Evolutionary conservation across 495 filamentous ascomycete genomes (phyloP).

Genomic region (Penicillium bialowiezense): DNA sequence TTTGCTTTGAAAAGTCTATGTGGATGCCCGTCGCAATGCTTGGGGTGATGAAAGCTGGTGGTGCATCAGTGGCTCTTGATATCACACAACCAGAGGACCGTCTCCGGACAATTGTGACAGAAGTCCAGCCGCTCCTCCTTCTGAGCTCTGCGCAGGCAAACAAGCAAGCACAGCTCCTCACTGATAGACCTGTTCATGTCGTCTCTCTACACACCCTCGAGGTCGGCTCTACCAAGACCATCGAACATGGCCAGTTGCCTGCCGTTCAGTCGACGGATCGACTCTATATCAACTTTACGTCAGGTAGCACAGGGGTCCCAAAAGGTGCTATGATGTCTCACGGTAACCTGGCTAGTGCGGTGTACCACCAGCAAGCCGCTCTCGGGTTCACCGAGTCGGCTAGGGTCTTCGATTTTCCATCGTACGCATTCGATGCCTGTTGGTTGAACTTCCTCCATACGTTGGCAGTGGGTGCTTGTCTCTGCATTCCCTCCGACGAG

Average conservation of each 20-base stretch:
- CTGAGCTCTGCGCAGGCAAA: neutral
- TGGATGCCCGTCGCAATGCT: neutral
- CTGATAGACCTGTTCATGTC: neutral
- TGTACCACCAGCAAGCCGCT: neutral
- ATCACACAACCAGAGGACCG: neutral
- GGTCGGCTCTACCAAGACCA: neutral
- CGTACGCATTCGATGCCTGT: neutral
- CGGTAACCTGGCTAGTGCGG: neutral
- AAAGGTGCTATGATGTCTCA: neutral
- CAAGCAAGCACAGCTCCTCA: neutral
- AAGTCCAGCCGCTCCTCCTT: neutral
- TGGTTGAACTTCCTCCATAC: neutral
- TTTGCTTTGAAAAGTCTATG: constrained; percentile 2
- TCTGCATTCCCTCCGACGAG: neutral
- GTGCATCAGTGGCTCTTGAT: neutral
- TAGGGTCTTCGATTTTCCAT: neutral
- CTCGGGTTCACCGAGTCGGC: neutral
- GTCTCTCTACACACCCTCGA: neutral
- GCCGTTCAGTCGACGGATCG: neutral
- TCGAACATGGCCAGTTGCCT: neutral
- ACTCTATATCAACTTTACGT: neutral
- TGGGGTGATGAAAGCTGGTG: neutral
- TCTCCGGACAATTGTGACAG: neutral
- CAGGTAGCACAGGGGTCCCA: neutral
- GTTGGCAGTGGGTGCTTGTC: neutral